Percentiles rank a stretch among this genome's conserved stretches.
Conservation (phyloP, 768 basidiomycete genomes). For the Trametes maxima region DNA sequence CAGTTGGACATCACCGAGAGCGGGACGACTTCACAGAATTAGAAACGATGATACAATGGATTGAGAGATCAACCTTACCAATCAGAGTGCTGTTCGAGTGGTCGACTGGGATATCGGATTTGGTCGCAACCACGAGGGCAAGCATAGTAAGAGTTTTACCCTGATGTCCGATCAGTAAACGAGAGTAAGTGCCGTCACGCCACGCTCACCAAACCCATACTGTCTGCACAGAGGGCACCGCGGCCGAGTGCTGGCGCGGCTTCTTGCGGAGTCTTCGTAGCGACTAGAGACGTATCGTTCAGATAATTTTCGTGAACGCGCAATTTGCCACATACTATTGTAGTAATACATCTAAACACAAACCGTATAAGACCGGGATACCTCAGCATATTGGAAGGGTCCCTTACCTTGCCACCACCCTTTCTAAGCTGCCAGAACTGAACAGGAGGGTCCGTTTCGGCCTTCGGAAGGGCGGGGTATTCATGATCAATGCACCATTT, state of each 20-base stretch:
- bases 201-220: conserved; percentile 70
- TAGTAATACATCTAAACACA: conserved; percentile 38
- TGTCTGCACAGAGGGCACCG: conserved; percentile 89
- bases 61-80: conserved; percentile 46
- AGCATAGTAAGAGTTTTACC: conserved; percentile 94
- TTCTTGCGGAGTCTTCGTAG: conserved; percentile 78
- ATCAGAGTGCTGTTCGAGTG: conserved; percentile 77
- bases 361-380: background rate
- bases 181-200: background rate
- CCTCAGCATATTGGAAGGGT: background rate
- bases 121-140: conserved; percentile 77
- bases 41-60: background rate
- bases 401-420: conserved; percentile 52
- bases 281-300: conserved; percentile 47
- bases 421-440: conserved; percentile 87
- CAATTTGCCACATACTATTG: conserved; percentile 33
- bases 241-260: conserved; percentile 65
- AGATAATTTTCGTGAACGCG: background rate
- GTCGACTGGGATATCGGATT: conserved; percentile 55
- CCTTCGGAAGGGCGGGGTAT: conserved; percentile 72
- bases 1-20: conserved; percentile 87
- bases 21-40: conserved; percentile 59
- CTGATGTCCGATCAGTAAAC: conserved; percentile 34
- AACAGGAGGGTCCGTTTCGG: conserved; percentile 68
- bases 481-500: conserved; percentile 86